These are phyloP conservation scores for Penicillium psychrofluorescens DNA, from an alignment of 495 filamentous ascomycete genomes.

Conservation along the genomic window DNA sequence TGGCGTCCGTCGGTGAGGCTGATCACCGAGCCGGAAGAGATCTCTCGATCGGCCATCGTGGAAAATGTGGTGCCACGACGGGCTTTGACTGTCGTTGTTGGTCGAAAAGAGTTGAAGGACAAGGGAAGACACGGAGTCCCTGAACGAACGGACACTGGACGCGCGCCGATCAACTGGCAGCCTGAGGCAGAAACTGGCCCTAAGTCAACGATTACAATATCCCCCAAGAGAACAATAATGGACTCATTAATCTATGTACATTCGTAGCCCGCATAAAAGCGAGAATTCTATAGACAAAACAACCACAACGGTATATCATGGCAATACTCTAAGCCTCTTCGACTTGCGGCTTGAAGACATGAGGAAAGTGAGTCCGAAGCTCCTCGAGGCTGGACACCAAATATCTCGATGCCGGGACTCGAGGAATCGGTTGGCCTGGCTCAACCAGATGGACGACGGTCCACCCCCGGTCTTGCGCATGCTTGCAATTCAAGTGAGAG, in stretches of 20 bases:
- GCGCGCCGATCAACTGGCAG: slow-evolving; percentile 9
- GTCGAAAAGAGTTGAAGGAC: slow-evolving; percentile 9
- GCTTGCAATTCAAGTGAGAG: slow-evolving; percentile 65
- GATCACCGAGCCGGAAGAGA: slow-evolving; percentile 51
- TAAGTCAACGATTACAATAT: not conserved
- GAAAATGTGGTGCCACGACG: slow-evolving; percentile 6
- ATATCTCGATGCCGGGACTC: slow-evolving; percentile 53
- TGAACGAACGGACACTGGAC: slow-evolving; percentile 1
- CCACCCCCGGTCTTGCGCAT: slow-evolving; percentile 72
- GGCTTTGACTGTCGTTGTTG: slow-evolving; percentile 4
- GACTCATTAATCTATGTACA: too few species aligned
- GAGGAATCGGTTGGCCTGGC: slow-evolving; percentile 51
- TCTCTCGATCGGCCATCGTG: slow-evolving; percentile 28
- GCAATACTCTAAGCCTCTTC: slow-evolving; percentile 1
- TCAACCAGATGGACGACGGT: slow-evolving; percentile 76
- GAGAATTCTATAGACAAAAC: too few species aligned
- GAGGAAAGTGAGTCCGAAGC: slow-evolving; percentile 63
- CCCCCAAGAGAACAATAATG: not conserved
- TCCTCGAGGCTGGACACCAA: slow-evolving; percentile 67
- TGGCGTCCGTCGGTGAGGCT: slow-evolving; percentile 67
- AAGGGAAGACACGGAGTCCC: slow-evolving; percentile 7
- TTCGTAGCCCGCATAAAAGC: too few species aligned
- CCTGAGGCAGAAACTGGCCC: slow-evolving; percentile 8
- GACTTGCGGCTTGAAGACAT: slow-evolving; percentile 55
- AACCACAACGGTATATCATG: slow-evolving; percentile 1